Base-by-base conservation (phyloP, 768 basidiomycete genomes). In the Saitozyma podzolica region DNA sequence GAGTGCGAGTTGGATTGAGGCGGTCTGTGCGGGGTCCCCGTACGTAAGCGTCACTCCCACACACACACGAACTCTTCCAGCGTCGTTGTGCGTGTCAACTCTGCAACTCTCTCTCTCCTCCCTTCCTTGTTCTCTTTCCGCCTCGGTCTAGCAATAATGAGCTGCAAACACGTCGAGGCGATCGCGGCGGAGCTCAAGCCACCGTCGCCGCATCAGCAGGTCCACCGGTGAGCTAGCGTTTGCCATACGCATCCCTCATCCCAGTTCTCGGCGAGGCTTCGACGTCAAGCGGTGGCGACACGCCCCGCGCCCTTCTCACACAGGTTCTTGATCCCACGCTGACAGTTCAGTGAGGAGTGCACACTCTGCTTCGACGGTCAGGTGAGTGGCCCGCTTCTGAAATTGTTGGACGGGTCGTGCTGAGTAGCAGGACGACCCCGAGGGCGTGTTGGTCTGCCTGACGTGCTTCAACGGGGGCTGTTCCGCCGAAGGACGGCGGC, bases 311-410 rank as follows among this genome's bases (percentile, higher is more conserved):
- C 45, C 45, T 11, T 6, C 45, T 47, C 11, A 2, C 11, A 6
- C 6, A 47, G 45, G n/a, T 3, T 47, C 37, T 29, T 37, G 11
- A n/a, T 40, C 37, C 17, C 29, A 39, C n/a, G 52, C 61, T 68
- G 63, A 70, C 39, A n/a, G 29, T 8, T 40, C n/a, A 78, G 93
- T 8, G 92, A 96, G 80, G 94, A 98, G 79, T 99, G 95, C 74
- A 96, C 94, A 0, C 92, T 94, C 62, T 99, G 95, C 75, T 99
- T 97, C 76, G 94, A 97, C 79, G 86, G 86, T 72, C 94, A 97
- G 86, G 92, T 88, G 19, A 65, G 78, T 63, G 43, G 41, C 0
- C 29, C 7, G 37, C 6, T 20, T 47, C 40, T 11, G 39, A 29
- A n/a, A n/a, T n/a, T n/a, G n/a, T n/a, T n/a, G 29, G 29, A 29